A percentile compares a stretch with the other conserved stretches of the same genome.
These are phyloP conservation scores for Centrapalus pauciflorus DNA, from an alignment of 129 eudicot species.

Conservation along the genomic window DNA sequence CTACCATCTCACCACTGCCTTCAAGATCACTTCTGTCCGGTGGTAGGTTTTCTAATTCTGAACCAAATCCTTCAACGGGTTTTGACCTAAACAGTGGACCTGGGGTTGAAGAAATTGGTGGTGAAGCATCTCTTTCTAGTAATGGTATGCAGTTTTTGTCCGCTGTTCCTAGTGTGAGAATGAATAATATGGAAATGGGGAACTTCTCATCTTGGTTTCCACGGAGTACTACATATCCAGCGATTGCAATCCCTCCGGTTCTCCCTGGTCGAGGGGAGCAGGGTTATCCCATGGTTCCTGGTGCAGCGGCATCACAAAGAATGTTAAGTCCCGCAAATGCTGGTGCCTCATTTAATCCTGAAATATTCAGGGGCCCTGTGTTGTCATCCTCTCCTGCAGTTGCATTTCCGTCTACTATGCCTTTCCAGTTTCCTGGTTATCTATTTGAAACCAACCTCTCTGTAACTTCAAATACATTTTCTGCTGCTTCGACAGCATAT, in stretches of 20 bases:
- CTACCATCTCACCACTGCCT: constrained; percentile 18
- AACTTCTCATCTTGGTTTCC: constrained; percentile 59
- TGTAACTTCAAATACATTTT: constrained; percentile 39
- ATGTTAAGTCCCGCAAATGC: constrained; percentile 20
- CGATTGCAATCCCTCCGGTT: constrained; percentile 33
- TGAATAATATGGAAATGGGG: constrained; percentile 41
- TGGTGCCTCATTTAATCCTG: constrained; percentile 24
- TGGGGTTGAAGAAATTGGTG: constrained; percentile 48
- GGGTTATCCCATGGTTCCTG: constrained; percentile 31
- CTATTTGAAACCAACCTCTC: constrained; percentile 73
- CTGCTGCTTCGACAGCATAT: constrained; percentile 46
- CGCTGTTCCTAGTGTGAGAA: constrained; percentile 36
- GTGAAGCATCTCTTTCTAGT: constrained; percentile 20
- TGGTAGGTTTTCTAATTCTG: constrained; percentile 20
- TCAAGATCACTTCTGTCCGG: constrained; percentile 20
- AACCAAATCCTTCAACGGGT: constrained; percentile 38
- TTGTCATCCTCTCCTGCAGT: constrained; percentile 35
- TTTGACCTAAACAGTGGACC: constrained; percentile 83
- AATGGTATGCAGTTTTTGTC: constrained; percentile 25
- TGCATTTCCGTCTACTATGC: constrained; percentile 27
- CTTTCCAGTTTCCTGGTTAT: constrained; percentile 57
- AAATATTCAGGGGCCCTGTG: constrained; percentile 34
- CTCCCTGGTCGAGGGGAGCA: constrained; percentile 50
- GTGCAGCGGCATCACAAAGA: constrained; percentile 13
- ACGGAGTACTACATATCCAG: constrained; percentile 46